Evolutionary conservation across 2,329 filamentous ascomycete genomes (phyloP), one percentile per base, ranked within the genome.

Genomic region (Thielaviopsis ethacetica): DNA sequence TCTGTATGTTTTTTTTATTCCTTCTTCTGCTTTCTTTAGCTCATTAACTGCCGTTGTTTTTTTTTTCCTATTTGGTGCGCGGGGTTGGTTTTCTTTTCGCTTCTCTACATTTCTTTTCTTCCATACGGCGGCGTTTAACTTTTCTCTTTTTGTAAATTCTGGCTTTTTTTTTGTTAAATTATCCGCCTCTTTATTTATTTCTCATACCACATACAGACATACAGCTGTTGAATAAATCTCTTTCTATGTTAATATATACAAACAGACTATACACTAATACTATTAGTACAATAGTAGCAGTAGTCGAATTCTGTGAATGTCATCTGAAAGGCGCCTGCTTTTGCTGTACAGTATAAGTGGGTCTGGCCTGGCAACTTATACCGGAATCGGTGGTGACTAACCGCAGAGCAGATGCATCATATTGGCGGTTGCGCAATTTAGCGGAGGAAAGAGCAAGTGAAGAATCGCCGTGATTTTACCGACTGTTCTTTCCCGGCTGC

Each of bases 1-100:
- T 62, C 62, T 61, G 63, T 52, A 61, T 65, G 61, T 62, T 62
- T 53, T 60, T 21, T 55, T 49, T 30, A 15, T 10, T 24, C 10
- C 2, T n/a, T 24, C 17, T 59, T 51, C 4, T 60, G 24, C 47
- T 57, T 60, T 44, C 57, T 53, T 49, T 53, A 27, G 56, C 38
- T 54, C 15, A n/a, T 50, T 5, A 17, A 21, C 21, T 53, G 52
- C 17, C 30, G 22, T 27, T 34, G 24, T 27, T n/a, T 15, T 34
- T 34, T 34, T 6, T 34, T 34, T 34, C 10, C 7, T 34, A 54
- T 27, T 30, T 12, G 52, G 1, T 34, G 15, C 30, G 53, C 53
- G 27, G 30, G n/a, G 5, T 21, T 54, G 13, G 27, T 38, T 54
- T 38, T 38, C 53, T 5, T 19, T 38, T 2, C 27, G 15, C n/a